Base-by-base conservation (phyloP, 1,284 basidiomycete species). In the Microbotryum silenes-acaulis region DNA sequence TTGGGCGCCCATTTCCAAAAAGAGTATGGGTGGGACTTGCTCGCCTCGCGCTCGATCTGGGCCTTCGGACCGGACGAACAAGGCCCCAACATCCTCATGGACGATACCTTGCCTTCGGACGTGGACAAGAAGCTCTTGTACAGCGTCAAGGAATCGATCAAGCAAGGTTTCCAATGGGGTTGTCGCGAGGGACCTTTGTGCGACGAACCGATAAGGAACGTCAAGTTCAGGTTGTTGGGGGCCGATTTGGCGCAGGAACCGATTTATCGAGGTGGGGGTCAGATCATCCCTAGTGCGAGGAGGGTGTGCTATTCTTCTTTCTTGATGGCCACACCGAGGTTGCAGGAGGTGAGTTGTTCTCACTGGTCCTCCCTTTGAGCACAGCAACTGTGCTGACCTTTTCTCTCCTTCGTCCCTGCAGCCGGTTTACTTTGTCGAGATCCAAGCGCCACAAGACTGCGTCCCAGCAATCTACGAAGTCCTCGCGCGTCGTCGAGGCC, bases 141-240 rank as follows among this genome's bases (percentile, higher is more conserved):
- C 45, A 85, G 86, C 18, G 89, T 97, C 57, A 92, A 87, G 76
- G 94, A 98, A 71, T 88, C 91, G 70, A 87, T 98, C 73, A 94
- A 91, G 77, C 96, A 98, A 77, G 96, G 96, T 42, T 99, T 98
- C 85, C 96, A 97, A 75, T 98, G 96, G 96, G 96, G 90, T 60
- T 86, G 94, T 54, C 81, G 94, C 51, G 96, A 99, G 79, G 96
- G 96, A 1, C 96, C 96, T 23, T 74, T 99, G 56, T 97, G 93
- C 74, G 96, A 98, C 74, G 96, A 99, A 78, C 91, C 96, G 18
- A 94, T 99, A 81, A 87, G 96, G 64, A 96, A 94, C 72, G 94
- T 98, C 67, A 98, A 97, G 77, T 97, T 98, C 82, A 85, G 96
- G 23, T 82, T 98, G 64, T 78, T 97, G 57, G 92, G 97, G 71